phyloP scores from a whole-genome alignment of 257 asterid genomes.

The Solanum chaucha region DNA sequence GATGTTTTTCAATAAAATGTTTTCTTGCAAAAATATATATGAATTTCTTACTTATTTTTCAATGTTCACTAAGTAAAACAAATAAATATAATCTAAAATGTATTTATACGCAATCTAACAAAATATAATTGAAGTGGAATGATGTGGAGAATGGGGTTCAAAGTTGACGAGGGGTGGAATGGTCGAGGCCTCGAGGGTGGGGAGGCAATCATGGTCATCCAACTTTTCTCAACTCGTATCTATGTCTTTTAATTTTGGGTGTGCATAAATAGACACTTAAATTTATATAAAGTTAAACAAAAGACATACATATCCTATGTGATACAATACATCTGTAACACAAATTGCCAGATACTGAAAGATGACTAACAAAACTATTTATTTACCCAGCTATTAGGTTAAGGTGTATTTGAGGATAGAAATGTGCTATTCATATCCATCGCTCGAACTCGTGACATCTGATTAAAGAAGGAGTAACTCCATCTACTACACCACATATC shows the following conservation, averaged over 20 bases:
- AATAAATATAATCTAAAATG: neutral
- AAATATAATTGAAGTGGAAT: neutral
- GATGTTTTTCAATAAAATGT: neutral
- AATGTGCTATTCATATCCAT: too few relatives aligned
- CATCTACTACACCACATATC: neutral
- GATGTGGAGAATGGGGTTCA: too few relatives aligned
- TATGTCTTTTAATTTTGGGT: too few relatives aligned
- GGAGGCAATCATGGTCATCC: neutral
- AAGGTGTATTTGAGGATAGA: neutral
- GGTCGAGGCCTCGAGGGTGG: neutral
- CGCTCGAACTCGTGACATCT: neutral
- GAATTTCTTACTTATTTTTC: too few relatives aligned
- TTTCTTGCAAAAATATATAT: neutral
- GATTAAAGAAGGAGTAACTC: rapidly evolving
- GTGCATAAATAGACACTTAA: neutral
- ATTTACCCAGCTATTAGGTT: neutral
- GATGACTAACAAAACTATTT: too few relatives aligned
- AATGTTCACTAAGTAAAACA: too few relatives aligned
- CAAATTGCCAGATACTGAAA: neutral
- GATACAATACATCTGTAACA: neutral
- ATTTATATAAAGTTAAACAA: too few relatives aligned
- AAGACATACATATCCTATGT: too few relatives aligned
- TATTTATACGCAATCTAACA: neutral
- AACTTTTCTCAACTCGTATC: too few relatives aligned
- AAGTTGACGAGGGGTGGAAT: neutral